These are phyloP conservation scores for Pseudognaphalium luteoalbum DNA, from an alignment of 129 eudicot genomes.

Conservation along the genomic window DNA sequence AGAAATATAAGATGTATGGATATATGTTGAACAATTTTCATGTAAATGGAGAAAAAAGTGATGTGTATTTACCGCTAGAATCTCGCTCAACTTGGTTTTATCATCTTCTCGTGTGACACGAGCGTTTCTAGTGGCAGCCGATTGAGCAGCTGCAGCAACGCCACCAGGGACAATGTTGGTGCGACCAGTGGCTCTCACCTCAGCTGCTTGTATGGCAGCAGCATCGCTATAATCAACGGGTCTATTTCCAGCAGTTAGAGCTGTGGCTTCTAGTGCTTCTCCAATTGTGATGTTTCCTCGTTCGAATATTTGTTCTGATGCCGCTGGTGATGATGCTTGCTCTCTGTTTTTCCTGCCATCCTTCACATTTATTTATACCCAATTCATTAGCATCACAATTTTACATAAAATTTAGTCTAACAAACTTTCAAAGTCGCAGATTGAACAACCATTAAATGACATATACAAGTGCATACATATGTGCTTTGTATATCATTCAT, in stretches of 20 bases:
- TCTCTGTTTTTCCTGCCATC: conserved; percentile 24
- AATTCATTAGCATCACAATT: background rate
- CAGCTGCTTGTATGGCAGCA: conserved; percentile 99
- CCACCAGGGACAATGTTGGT: conserved; percentile 96
- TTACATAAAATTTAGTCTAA: background rate
- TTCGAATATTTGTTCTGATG: conserved; percentile 32
- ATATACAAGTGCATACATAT: background rate
- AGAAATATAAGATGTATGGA: too few relatives aligned
- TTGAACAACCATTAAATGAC: background rate
- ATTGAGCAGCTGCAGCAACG: conserved; percentile 96
- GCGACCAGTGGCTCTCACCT: conserved; percentile 95
- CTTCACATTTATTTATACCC: conserved; percentile 29
- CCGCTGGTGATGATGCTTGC: conserved; percentile 30
- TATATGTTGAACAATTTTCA: background rate
- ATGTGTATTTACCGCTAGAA: conserved; percentile 57
- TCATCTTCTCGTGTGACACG: conserved; percentile 64
- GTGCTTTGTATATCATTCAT: background rate
- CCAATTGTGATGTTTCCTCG: conserved; percentile 71
- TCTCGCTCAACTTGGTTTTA: conserved; percentile 73
- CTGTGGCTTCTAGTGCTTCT: conserved; percentile 96
- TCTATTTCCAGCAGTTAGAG: conserved; percentile 75
- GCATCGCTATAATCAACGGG: conserved; percentile 93
- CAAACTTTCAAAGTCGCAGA: background rate
- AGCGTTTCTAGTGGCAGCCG: conserved; percentile 93
- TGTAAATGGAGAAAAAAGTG: background rate